Evolutionary conservation across 1,284 basidiomycete species (phyloP).

Genomic region (Marasmius tenuissimus): DNA sequence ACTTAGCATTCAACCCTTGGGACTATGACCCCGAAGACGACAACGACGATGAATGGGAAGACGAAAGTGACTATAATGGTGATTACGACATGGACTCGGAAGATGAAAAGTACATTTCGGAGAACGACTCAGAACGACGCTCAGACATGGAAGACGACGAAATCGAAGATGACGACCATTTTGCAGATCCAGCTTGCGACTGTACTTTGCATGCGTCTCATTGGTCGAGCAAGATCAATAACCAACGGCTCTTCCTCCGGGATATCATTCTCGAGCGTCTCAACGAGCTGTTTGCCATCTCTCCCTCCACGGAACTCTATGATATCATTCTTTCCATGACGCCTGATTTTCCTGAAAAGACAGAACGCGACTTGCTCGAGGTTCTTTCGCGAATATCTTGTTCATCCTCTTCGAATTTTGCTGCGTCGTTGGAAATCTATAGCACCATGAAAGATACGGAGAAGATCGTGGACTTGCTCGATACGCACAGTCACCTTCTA

Average conservation of each 20-base stretch:
- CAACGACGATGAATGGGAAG: constrained; percentile 12
- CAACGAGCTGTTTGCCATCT: constrained; percentile 41
- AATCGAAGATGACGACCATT: constrained; percentile 28
- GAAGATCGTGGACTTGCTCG: constrained; percentile 41
- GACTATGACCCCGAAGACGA: background rate
- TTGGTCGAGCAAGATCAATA: constrained; percentile 45
- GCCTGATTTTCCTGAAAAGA: constrained; percentile 23
- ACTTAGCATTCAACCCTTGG: background rate
- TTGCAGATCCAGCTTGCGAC: constrained; percentile 23
- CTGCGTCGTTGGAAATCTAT: constrained; percentile 54
- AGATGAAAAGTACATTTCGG: constrained; percentile 21
- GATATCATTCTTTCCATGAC: constrained; percentile 39
- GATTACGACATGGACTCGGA: constrained; percentile 1
- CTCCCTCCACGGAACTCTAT: constrained; percentile 50
- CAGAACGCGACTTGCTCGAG: constrained; percentile 34
- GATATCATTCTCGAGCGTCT: constrained; percentile 44
- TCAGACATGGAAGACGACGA: constrained; percentile 24
- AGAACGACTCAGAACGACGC: constrained; percentile 30
- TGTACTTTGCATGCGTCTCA: constrained; percentile 44
- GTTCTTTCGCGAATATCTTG: constrained; percentile 41
- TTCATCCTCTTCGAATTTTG: constrained; percentile 49
- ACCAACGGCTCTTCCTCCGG: constrained; percentile 41
- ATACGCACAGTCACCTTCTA: constrained; percentile 49
- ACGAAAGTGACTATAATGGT: constrained; percentile 30
- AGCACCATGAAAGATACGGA: constrained; percentile 32